Conservation (phyloP, 768 basidiomycete genomes). For the Phallus indusiatus region DNA sequence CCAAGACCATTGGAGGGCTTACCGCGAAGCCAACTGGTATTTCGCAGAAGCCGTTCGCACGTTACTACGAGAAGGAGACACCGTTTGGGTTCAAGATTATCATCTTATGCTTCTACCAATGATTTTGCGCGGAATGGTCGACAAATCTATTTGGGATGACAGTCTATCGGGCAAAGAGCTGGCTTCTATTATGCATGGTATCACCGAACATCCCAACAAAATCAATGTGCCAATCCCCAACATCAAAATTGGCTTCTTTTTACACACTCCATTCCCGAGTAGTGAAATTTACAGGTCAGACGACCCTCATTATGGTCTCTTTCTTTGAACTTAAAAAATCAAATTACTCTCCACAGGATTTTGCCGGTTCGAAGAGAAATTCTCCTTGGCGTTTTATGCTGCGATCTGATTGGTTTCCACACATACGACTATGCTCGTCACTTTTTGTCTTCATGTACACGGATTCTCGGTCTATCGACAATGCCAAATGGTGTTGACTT, state of each 20-base stretch:
- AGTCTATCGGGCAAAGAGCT: slow-evolving; percentile 50
- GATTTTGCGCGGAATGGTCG: slow-evolving; percentile 83
- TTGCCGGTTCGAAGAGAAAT: slow-evolving; percentile 96
- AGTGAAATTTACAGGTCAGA: slow-evolving; percentile 92
- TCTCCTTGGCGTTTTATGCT: slow-evolving; percentile 90
- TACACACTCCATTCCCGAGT: slow-evolving; percentile 96
- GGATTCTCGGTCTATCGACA: slow-evolving; percentile 88
- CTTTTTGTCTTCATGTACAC: slow-evolving; percentile 96
- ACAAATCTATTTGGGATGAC: slow-evolving; percentile 34
- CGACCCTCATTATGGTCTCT: not conserved
- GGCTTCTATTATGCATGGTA: slow-evolving; percentile 61
- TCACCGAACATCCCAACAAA: slow-evolving; percentile 40
- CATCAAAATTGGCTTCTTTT: slow-evolving; percentile 96
- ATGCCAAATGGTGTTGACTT: slow-evolving; percentile 99
- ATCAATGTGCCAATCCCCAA: slow-evolving; percentile 38
- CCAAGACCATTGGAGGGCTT: slow-evolving; percentile 96
- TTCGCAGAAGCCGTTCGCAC: slow-evolving; percentile 85
- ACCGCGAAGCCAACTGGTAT: slow-evolving; percentile 90
- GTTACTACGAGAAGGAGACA: slow-evolving; percentile 75
- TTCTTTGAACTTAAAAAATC: not conserved
- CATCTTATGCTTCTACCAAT: slow-evolving; percentile 97
- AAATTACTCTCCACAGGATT: slow-evolving; percentile 46
- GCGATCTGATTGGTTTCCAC: slow-evolving; percentile 98
- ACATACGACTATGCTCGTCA: slow-evolving; percentile 99
- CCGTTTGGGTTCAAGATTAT: slow-evolving; percentile 99